Evolutionary conservation across 345 rosid genomes (phyloP).

Genomic region (Crucihimalaya himalaica): DNA sequence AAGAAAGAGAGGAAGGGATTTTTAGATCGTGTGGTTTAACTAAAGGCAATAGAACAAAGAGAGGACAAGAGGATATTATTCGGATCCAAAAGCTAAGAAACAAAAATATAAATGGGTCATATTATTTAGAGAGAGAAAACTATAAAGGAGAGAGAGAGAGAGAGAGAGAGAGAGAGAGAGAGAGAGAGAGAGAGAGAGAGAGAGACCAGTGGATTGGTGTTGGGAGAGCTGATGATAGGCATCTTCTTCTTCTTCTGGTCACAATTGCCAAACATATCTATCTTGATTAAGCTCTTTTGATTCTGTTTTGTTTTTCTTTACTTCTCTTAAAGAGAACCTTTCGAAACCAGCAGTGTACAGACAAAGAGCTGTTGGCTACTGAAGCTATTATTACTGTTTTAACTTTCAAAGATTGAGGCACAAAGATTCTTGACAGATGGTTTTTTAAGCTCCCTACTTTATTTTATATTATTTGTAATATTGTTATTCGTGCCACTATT

Average conservation of each 20-base stretch:
- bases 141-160: slow-evolving; percentile 3
- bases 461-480: slow-evolving; percentile 24
- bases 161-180: slow-evolving; percentile 47
- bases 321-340: slow-evolving; percentile 47
- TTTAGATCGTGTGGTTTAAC: slow-evolving; percentile 43
- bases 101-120: slow-evolving; percentile 56
- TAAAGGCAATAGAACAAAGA: slow-evolving; percentile 41
- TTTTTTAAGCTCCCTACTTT: slow-evolving; percentile 16
- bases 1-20: slow-evolving; percentile 29
- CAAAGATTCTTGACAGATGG: slow-evolving; percentile 43
- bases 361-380: slow-evolving; percentile 74
- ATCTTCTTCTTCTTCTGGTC: slow-evolving; percentile 56
- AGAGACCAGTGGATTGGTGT: slow-evolving; percentile 62
- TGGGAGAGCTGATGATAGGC: slow-evolving; percentile 64
- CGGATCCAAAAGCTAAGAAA: slow-evolving; percentile 60
- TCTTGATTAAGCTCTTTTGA: slow-evolving; percentile 39
- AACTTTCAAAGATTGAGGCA: slow-evolving; percentile 34
- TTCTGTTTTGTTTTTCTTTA: slow-evolving; percentile 19
- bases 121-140: slow-evolving; percentile 49
- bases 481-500: slow-evolving; percentile 37
- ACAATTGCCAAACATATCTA: slow-evolving; percentile 58
- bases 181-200: slow-evolving; percentile 13
- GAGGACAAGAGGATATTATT: slow-evolving; percentile 41
- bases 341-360: slow-evolving; percentile 67
- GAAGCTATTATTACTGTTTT: slow-evolving; percentile 46